These are phyloP conservation scores for Kickxella alabastrina DNA, from an alignment of 192 early-diverging fungal species.

Conservation along the genomic window DNA sequence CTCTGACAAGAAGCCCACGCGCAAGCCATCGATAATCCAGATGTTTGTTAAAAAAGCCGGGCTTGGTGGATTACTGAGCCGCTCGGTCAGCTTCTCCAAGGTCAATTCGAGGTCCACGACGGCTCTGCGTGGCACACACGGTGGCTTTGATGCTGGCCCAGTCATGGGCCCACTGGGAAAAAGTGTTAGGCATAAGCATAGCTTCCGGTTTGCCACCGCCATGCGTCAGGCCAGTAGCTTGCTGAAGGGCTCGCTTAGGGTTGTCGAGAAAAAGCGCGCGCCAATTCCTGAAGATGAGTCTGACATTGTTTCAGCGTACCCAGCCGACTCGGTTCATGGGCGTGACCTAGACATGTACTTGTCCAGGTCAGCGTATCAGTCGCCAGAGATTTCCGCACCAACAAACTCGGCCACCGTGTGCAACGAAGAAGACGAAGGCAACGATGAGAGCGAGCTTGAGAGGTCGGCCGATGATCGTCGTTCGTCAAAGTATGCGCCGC, in stretches of 20 bases:
- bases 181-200: slow-evolving; percentile 8
- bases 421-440: background rate
- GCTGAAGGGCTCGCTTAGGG: slow-evolving; percentile 10
- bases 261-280: background rate
- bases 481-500: slow-evolving; percentile 20
- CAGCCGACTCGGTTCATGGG: slow-evolving; percentile 26
- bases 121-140: too few species aligned
- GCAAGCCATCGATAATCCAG: slow-evolving; percentile 36
- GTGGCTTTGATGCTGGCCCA: too few species aligned
- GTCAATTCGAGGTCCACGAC: slow-evolving; percentile 13
- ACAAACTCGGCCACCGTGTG: slow-evolving; percentile 7
- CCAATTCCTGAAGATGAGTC: slow-evolving; percentile 3
- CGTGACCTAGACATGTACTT: slow-evolving; percentile 32
- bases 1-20: slow-evolving; percentile 7
- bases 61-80: slow-evolving; percentile 33
- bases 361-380: slow-evolving; percentile 35
- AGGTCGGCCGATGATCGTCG: background rate
- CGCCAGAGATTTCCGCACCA: slow-evolving; percentile 13
- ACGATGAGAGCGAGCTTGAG: slow-evolving; percentile 5
- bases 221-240: slow-evolving; percentile 32
- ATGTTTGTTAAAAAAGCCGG: slow-evolving; percentile 43
- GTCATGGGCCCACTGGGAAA: too few species aligned
- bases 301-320: slow-evolving; percentile 42
- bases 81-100: slow-evolving; percentile 47
- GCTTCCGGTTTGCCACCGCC: slow-evolving; percentile 17